These are phyloP conservation scores for Lathyrus tuberosus DNA, from an alignment of 306 rosid genomes.

Conservation along the genomic window DNA sequence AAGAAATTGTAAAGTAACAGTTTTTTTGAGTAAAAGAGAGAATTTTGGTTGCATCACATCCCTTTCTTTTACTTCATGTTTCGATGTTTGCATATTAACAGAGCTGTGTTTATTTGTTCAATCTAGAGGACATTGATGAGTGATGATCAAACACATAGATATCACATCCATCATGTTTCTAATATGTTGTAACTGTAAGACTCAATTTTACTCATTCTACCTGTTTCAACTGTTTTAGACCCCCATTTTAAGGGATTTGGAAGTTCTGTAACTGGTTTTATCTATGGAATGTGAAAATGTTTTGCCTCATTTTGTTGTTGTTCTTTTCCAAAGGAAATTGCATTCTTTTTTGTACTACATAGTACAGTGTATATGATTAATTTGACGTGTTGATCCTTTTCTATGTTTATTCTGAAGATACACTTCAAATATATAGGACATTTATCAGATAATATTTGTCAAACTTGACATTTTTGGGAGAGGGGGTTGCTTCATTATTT, in stretches of 20 bases:
- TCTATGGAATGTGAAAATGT: neutral
- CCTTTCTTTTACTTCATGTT: neutral
- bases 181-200: constrained; percentile 6
- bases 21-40: constrained; percentile 24
- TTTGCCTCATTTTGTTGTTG: constrained; percentile 11
- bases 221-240: neutral
- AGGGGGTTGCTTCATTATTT: too few relatives aligned
- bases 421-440: too few relatives aligned
- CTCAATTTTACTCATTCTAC: constrained; percentile 3
- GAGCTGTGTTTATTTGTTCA: constrained; percentile 11
- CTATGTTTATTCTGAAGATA: too few relatives aligned
- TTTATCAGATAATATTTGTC: too few relatives aligned
- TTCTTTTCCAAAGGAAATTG: too few relatives aligned
- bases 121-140: constrained; percentile 8
- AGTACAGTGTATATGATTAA: too few relatives aligned
- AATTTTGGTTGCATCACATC: neutral
- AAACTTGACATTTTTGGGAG: too few relatives aligned
- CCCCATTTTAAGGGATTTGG: neutral
- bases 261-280: neutral
- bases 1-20: constrained; percentile 36
- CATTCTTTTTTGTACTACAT: too few relatives aligned
- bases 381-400: too few relatives aligned
- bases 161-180: neutral
- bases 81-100: neutral
- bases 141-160: neutral